Evolutionary conservation across 345 rosid genomes (phyloP).

Genomic region (Arabidopsis suecica): DNA sequence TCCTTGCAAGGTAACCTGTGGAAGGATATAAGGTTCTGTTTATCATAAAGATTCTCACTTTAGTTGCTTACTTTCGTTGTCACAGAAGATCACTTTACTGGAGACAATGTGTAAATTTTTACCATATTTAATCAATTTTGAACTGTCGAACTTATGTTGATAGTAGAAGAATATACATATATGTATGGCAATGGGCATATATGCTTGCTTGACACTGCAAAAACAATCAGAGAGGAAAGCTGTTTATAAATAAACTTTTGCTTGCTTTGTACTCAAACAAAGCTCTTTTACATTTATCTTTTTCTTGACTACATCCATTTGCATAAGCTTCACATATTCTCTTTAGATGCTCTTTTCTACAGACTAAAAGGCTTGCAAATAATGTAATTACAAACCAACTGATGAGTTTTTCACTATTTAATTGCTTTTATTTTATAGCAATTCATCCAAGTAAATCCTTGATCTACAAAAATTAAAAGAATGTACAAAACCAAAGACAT

Average conservation of each 20-base stretch:
- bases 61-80: conserved; percentile 49
- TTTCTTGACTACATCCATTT: conserved; percentile 37
- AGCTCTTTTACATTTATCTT: conserved; percentile 44
- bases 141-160: neutral
- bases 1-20: conserved; percentile 40
- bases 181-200: conserved; percentile 54
- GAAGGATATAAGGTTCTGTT: conserved; percentile 42
- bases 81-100: conserved; percentile 49
- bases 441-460: no score
- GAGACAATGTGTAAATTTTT: conserved; percentile 36
- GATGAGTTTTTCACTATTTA: no score
- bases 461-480: neutral
- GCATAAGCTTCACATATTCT: conserved; percentile 50
- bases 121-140: neutral
- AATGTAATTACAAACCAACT: no score
- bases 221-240: conserved; percentile 43
- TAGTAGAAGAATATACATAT: conserved; percentile 31
- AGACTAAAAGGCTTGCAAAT: neutral
- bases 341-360: conserved; percentile 26
- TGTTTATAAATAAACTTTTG: conserved; percentile 54
- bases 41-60: conserved; percentile 60
- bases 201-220: conserved; percentile 73
- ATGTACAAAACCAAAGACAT: neutral
- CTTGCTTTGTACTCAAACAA: conserved; percentile 87
- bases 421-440: no score